Conservation (phyloP, 768 basidiomycete species). For the Hygrophoropsis aurantiaca region DNA sequence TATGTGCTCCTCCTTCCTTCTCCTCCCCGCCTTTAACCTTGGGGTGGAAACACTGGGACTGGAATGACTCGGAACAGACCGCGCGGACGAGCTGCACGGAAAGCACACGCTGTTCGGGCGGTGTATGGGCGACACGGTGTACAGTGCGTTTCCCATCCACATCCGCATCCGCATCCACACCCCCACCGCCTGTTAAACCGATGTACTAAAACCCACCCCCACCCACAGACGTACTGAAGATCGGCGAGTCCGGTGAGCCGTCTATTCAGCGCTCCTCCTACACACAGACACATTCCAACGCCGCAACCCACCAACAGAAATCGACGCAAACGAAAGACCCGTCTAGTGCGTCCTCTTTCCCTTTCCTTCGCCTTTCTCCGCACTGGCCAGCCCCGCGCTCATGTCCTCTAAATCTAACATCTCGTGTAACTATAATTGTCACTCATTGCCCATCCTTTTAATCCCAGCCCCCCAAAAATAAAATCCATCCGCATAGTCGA, state of each 20-base stretch:
- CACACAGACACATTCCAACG: not conserved
- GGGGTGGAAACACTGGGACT: too few species aligned
- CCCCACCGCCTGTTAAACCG: too few species aligned
- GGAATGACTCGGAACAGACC: too few species aligned
- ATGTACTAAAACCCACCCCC: too few species aligned
- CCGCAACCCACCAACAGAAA: slow-evolving; percentile 43
- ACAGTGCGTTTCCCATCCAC: slow-evolving; percentile 64
- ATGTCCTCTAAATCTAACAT: not conserved
- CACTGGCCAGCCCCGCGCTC: not conserved
- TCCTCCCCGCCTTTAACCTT: too few species aligned
- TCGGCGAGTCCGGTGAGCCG: slow-evolving; percentile 79
- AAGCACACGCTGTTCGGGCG: slow-evolving; percentile 97
- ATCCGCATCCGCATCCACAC: too few species aligned
- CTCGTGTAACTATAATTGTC: too few species aligned
- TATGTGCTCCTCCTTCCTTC: too few species aligned
- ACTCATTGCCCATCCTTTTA: slow-evolving; percentile 5
- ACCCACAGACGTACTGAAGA: slow-evolving; percentile 79
- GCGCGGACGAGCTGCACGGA: slow-evolving; percentile 89
- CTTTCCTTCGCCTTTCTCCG: not conserved
- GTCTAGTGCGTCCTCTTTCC: slow-evolving; percentile 59
- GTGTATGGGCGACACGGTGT: slow-evolving; percentile 83
- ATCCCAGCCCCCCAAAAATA: slow-evolving; percentile 83
- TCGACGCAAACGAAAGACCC: slow-evolving; percentile 72
- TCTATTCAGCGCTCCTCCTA: not conserved
- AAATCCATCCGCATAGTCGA: slow-evolving; percentile 81